Conservation (phyloP, 192 early-diverging fungal species). For the Podochytrium sp. region DNA sequence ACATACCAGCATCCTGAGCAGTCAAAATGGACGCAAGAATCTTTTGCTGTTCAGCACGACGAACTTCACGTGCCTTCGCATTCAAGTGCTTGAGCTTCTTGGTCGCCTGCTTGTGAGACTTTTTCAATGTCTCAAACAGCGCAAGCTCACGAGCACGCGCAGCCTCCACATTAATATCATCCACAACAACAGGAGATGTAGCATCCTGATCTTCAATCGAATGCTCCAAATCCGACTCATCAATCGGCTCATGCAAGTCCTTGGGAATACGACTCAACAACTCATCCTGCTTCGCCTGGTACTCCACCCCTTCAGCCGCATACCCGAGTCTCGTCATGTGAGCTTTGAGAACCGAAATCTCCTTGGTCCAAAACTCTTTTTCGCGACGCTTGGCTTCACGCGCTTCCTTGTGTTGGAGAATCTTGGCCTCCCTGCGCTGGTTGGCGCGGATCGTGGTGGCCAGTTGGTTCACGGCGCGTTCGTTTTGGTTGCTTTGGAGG, state of each 20-base stretch:
- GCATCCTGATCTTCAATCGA: background rate
- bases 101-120: slow-evolving; percentile 7
- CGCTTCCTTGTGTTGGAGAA: slow-evolving; percentile 2
- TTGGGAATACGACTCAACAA: slow-evolving; percentile 18
- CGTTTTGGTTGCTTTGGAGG: slow-evolving; percentile 19
- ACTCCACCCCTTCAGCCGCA: slow-evolving; percentile 7
- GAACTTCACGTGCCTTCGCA: slow-evolving; percentile 3
- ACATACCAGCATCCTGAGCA: slow-evolving; percentile 30
- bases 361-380: slow-evolving; percentile 27
- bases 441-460: slow-evolving; percentile 4
- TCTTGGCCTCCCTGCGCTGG: slow-evolving; percentile 18
- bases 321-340: background rate
- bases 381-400: slow-evolving; percentile 28
- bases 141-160: slow-evolving; percentile 23
- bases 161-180: slow-evolving; percentile 24
- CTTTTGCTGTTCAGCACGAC: slow-evolving; percentile 13
- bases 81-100: slow-evolving; percentile 29
- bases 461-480: slow-evolving; percentile 11
- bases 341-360: slow-evolving; percentile 8
- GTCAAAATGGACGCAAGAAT: slow-evolving; percentile 3
- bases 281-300: slow-evolving; percentile 4
- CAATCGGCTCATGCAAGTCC: slow-evolving; percentile 4
- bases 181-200: slow-evolving; percentile 8
- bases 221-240: slow-evolving; percentile 12
- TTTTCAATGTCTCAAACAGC: slow-evolving; percentile 29